Percentiles rank a stretch among this genome's conserved stretches.
Evolutionary conservation across 352 stramenopile species (phyloP).

Genomic region (Phytophthora uliginosa): DNA sequence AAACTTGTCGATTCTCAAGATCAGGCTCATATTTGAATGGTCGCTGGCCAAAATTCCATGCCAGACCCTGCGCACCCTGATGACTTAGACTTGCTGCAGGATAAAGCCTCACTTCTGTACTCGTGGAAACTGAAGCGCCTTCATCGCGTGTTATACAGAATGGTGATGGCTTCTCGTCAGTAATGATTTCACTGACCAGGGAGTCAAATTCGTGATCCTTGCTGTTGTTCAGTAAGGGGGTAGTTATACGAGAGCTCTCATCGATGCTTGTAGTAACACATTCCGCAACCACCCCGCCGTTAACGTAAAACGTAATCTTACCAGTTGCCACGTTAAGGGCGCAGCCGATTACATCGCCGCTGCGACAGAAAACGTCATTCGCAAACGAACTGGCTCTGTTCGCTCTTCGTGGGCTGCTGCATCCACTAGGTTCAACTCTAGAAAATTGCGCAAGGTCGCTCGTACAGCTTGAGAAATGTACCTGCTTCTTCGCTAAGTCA

Average conservation of each 20-base stretch:
- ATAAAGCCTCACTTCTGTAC: slow-evolving; percentile 17
- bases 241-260: not conserved
- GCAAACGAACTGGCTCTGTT: slow-evolving; percentile 37
- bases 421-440: slow-evolving; percentile 17
- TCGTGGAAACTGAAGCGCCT: not conserved
- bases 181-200: slow-evolving; percentile 60
- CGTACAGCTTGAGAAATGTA: slow-evolving; percentile 36
- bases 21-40: slow-evolving; percentile 61
- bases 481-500: slow-evolving; percentile 49
- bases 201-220: slow-evolving; percentile 48
- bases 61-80: slow-evolving; percentile 67
- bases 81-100: slow-evolving; percentile 56
- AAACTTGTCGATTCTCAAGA: slow-evolving; percentile 20
- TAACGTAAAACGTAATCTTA: slow-evolving; percentile 72
- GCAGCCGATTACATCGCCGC: slow-evolving; percentile 72
- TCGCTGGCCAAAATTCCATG: slow-evolving; percentile 79
- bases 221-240: slow-evolving; percentile 4
- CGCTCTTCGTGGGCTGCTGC: slow-evolving; percentile 47
- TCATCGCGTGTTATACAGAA: not conserved
- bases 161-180: slow-evolving; percentile 10
- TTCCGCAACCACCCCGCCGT: slow-evolving; percentile 50
- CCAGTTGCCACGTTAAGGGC: slow-evolving; percentile 37
- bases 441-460: slow-evolving; percentile 33
- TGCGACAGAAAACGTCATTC: slow-evolving; percentile 58
- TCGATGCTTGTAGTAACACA: not conserved